Base-by-base conservation (phyloP, 768 basidiomycete genomes). In the Suillus americanus region DNA sequence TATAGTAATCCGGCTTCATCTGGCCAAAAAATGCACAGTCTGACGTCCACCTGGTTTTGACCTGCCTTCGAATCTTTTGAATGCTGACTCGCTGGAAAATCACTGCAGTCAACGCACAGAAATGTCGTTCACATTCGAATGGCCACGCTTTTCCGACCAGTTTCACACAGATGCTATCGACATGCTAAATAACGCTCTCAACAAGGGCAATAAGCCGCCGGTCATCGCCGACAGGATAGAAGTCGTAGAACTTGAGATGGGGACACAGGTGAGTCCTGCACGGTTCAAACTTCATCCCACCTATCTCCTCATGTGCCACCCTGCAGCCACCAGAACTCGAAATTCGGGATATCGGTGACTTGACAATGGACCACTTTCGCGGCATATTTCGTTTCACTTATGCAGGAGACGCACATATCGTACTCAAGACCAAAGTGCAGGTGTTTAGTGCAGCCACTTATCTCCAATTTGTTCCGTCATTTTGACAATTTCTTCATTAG, bases 231-330 rank as follows among this genome's bases (percentile, higher is more conserved):
- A 97, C 79, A 90, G 86, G 77, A 99, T 99, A 68, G 95, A 99
- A 76, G 97, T 99, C 37, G 92, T 97, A 61, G 97, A 99, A 75
- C 81, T 99, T n/a, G 91, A 98, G 78, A 99, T 99, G 97, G 97
- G 97, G 43, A 94, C 92, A 2, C 91, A 97, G 82, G 96, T 95
- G 65, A 62, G 81, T 73, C 40, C n/a, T 57, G 28, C 40, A n/a
- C 25, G 28, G 38, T 53, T 50, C 20, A 23, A 8, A 33, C 10
- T 53, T 13, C 9, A n/a, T 30, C 3, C 5, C 43, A 20, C 33
- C 13, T 62, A 63, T 68, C 51, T 20, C 41, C 18, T 61, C 64
- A 68, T 35, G 10, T 46, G 43, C 70, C 53, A 16, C 25, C 41
- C n/a, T 30, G 5, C 69, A 98, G 95, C 97, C 97, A 13, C 97